These are phyloP conservation scores for Rhizoclosmatium sp. DNA, from an alignment of 192 early-diverging fungal species.

Conservation along the genomic window DNA sequence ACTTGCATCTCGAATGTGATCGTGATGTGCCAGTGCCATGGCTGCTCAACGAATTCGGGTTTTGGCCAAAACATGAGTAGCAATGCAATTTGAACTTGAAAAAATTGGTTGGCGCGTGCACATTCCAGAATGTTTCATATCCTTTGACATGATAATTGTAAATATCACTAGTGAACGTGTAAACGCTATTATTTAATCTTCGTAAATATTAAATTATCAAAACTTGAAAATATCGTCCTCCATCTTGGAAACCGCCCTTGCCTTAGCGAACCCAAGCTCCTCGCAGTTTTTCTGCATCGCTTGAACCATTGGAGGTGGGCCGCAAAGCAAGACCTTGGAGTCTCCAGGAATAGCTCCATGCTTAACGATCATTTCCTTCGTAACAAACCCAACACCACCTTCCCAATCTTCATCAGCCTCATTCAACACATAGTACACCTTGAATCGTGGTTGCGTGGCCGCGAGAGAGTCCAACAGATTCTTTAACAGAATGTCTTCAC, in stretches of 20 bases:
- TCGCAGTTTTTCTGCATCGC: slow-evolving; percentile 76
- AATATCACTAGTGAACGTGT: too few species aligned
- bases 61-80: too few species aligned
- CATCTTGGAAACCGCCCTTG: slow-evolving; percentile 75
- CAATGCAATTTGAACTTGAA: too few species aligned
- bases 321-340: slow-evolving; percentile 90
- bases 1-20: too few species aligned
- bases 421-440: slow-evolving; percentile 43
- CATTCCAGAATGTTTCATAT: too few species aligned
- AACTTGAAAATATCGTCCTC: slow-evolving; percentile 92
- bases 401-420: slow-evolving; percentile 77
- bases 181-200: too few species aligned
- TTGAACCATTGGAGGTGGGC: slow-evolving; percentile 85
- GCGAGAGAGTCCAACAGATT: slow-evolving; percentile 83
- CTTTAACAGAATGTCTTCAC: slow-evolving; percentile 86
- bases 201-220: slow-evolving; percentile 46
- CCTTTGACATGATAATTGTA: too few species aligned
- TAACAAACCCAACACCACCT: slow-evolving; percentile 87
- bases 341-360: slow-evolving; percentile 74
- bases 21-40: too few species aligned
- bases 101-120: too few species aligned
- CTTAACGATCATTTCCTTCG: slow-evolving; percentile 80
- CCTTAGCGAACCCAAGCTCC: slow-evolving; percentile 81
- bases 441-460: slow-evolving; percentile 57
- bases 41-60: too few species aligned